Evolutionary conservation across 2,329 filamentous ascomycete genomes (phyloP).

Genomic region (Sporothrix mexicana): DNA sequence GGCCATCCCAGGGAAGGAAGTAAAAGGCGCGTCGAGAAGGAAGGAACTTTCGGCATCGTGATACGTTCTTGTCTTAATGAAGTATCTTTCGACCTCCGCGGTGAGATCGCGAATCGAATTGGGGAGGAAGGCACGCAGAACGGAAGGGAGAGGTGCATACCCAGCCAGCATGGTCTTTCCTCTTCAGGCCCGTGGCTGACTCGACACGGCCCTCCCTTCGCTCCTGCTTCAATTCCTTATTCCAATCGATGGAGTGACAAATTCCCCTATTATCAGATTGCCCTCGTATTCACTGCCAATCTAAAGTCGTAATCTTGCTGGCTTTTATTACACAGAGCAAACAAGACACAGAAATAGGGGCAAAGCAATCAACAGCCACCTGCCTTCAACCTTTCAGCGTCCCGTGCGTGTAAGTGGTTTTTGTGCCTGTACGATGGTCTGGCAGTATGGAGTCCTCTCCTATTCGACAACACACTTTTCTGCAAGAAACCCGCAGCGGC

Average conservation of each 20-base stretch:
- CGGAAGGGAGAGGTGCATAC: slow-evolving; percentile 13
- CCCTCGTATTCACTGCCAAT: slow-evolving; percentile 24
- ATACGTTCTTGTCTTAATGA: neutral
- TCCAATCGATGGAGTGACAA: neutral
- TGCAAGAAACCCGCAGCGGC: neutral
- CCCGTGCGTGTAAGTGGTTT: slow-evolving; percentile 1
- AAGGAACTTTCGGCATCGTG: slow-evolving; percentile 4
- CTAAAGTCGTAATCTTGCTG: slow-evolving; percentile 16
- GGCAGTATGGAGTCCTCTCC: neutral
- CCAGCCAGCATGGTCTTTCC: neutral
- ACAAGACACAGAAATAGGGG: neutral
- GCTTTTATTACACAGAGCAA: neutral
- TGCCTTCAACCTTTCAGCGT: neutral
- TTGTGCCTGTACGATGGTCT: neutral
- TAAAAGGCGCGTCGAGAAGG: slow-evolving; percentile 20
- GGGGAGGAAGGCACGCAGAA: slow-evolving; percentile 18
- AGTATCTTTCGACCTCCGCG: neutral
- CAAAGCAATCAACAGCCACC: neutral
- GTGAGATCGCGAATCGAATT: slow-evolving; percentile 1
- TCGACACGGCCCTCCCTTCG: slow-evolving; percentile 21
- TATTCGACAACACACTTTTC: neutral
- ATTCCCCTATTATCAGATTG: neutral
- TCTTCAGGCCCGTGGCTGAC: neutral
- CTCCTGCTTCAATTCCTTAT: slow-evolving; percentile 14
- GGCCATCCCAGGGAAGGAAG: slow-evolving; percentile 14